phyloP scores from a whole-genome alignment of 768 basidiomycete genomes.

The Kockovaella imperatae region DNA sequence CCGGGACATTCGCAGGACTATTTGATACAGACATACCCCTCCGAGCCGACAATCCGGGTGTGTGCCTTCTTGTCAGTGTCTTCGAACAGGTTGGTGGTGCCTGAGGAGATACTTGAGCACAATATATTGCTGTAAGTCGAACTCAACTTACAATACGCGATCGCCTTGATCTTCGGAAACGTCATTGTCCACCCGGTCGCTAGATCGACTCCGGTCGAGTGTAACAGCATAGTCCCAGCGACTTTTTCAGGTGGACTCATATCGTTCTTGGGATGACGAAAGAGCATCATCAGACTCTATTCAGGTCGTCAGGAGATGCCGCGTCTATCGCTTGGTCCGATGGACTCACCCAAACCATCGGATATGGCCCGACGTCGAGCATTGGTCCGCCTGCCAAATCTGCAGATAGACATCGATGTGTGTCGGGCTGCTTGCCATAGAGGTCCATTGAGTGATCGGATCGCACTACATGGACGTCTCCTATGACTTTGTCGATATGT shows the following conservation, averaged over 20 bases:
- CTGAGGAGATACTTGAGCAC: slow-evolving; percentile 2
- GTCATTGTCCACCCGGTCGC: slow-evolving; percentile 20
- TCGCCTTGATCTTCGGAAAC: slow-evolving; percentile 23
- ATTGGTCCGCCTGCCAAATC: slow-evolving; percentile 42
- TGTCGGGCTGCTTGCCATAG: slow-evolving; percentile 15
- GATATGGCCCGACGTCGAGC: slow-evolving; percentile 42
- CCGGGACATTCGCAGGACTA: too few relatives aligned
- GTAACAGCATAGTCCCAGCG: slow-evolving; percentile 22
- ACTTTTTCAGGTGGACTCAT: slow-evolving; percentile 19
- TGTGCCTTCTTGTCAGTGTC: slow-evolving; percentile 3
- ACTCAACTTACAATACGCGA: slow-evolving; percentile 9
- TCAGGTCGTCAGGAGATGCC: neutral
- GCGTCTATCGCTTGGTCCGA: neutral
- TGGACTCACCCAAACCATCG: slow-evolving; percentile 20
- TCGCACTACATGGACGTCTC: slow-evolving; percentile 32
- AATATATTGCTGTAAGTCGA: neutral
- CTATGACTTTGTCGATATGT: slow-evolving; percentile 30
- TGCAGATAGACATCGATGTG: slow-evolving; percentile 37
- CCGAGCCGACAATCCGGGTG: slow-evolving; percentile 29
- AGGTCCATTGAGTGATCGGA: slow-evolving; percentile 39
- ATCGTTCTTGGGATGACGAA: slow-evolving; percentile 38
- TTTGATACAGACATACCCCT: slow-evolving; percentile 17
- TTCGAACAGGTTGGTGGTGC: slow-evolving; percentile 18
- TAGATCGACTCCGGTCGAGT: slow-evolving; percentile 24
- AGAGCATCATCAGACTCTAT: slow-evolving; percentile 26